Base-by-base conservation (phyloP, 306 rosid genomes). In the cucumber (Cucumis sativus) region DNA sequence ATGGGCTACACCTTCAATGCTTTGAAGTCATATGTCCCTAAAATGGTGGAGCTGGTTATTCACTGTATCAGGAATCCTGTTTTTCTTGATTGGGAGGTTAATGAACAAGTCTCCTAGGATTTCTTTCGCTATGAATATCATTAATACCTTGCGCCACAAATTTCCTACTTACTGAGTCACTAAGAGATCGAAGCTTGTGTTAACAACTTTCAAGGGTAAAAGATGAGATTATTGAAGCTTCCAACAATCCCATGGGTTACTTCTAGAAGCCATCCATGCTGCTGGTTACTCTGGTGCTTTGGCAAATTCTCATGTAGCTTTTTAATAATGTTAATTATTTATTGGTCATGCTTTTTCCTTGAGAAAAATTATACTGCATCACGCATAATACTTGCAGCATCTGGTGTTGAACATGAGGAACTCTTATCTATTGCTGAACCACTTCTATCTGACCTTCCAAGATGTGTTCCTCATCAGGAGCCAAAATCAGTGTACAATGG, bases 61-160 rank as follows among this genome's bases (percentile, higher is more conserved):
- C 97, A 92, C 80, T 77, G 78, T 68, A 92, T 88, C 65, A 87
- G 95, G 86, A 94, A 94, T 77, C 90, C 97, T 40, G 89, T 72
- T 45, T 94, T 92, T 83, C 93, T 92, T 70, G 97, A 94, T 78
- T 94, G 98, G 98, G 98, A 95, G 81, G 89, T 95, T 80, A 89
- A 90, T 39, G 96, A 95, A 76, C 95, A 92, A 93, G 98, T 94
- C 87, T 78, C 55, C 84, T 58, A 25, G 39, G 58, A 15, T 40
- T 45, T 28, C 8, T 62, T 20, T 30, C 30, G 6, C 2, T n/a
- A 30, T 28, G 45, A 64, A 18, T 78, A 23, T 52, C 57, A 33
- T 64, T 20, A 28, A n/a, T 78, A 49, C 40, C 75, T 35, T 4
- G 4, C 49, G 4, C 37, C 47, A 49, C 45, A 52, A 35, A 64